Conservation (phyloP, 768 basidiomycete species). For the Tricholoma sp. region DNA sequence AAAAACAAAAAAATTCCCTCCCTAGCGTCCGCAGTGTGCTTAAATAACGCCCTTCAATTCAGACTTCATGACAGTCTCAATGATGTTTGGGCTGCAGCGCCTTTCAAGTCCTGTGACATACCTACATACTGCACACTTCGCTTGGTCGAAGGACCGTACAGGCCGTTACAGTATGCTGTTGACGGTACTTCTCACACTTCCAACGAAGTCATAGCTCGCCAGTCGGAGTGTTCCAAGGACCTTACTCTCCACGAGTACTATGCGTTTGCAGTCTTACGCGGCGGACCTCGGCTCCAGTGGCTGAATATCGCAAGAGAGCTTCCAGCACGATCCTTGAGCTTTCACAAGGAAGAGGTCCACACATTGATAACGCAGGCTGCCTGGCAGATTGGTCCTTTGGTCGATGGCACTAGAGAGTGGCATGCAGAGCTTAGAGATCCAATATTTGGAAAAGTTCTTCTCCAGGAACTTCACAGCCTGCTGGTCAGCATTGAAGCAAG, state of each 20-base stretch:
- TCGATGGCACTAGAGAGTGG: constrained; percentile 22
- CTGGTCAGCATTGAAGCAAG: constrained; percentile 31
- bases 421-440: constrained; percentile 30
- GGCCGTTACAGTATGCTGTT: constrained; percentile 30
- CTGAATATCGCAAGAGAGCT: constrained; percentile 45
- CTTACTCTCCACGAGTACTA: constrained; percentile 42
- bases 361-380: constrained; percentile 37
- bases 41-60: constrained; percentile 25
- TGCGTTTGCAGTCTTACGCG: constrained; percentile 40
- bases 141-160: constrained; percentile 28
- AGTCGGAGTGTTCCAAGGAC: constrained; percentile 32
- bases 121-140: constrained; percentile 21
- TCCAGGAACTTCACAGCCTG: constrained; percentile 30
- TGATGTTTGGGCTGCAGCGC: constrained; percentile 6
- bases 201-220: constrained; percentile 40
- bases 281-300: constrained; percentile 44
- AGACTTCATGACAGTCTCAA: constrained; percentile 22
- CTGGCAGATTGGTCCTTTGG: constrained; percentile 35
- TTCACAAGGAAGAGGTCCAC: constrained; percentile 35
- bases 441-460: constrained; percentile 30
- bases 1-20: constrained; percentile 11
- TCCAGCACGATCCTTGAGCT: constrained; percentile 30
- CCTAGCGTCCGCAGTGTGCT: constrained; percentile 11
- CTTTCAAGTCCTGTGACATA: constrained; percentile 14
- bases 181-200: constrained; percentile 30